Evolutionary conservation across 2,329 filamentous ascomycete genomes (phyloP), one percentile per base, ranked within the genome.

Genomic region (Fusarium tricinctum): DNA sequence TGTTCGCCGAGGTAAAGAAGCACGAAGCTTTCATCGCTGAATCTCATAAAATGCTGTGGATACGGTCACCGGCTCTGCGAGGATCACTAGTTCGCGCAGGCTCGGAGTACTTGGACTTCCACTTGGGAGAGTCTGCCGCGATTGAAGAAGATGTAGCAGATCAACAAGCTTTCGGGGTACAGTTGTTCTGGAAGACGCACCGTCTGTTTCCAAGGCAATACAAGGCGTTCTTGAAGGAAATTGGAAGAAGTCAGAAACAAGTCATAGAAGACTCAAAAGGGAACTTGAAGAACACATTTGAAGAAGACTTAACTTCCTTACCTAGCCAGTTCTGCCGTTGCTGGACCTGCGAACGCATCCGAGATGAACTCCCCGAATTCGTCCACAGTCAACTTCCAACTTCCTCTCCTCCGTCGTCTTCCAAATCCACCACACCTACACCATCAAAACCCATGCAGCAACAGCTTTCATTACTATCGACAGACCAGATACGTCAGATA

Each of bases 291-390:
- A n/a, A 54, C 9, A 6, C 60, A 1, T 22, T 62, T 8, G 58
- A 62, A 30, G 30, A 42, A 0, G 33, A 28, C 4, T 22, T 38
- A 2, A 22, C 56, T 1, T 9, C 19, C 3, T 8, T 5, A 4
- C 30, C 40, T 3, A 5, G 22, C 5, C 52, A 42, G 14, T 6
- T 9, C 14, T 68, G 65, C 14, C 55, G 40, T 6, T 68, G 64
- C 19, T 67, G 65, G 65, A 68, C 50, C 5, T 68, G 65, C 12
- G 65, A 68, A 23, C 53, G 58, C 2, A 68, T 68, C 12, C 65
- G 65, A 3, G 53, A 68, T 3, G 44, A 65, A n/a, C 5, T 48
- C 17, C 53, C 64, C 4, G 51, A 43, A 13, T 68, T 68, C 10
- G 14, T 20, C 2, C 61, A 68, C 19, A 19, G 17, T n/a, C 39